Conservation (phyloP, 2,329 filamentous ascomycete species). For the Raffaelea albimanens region DNA sequence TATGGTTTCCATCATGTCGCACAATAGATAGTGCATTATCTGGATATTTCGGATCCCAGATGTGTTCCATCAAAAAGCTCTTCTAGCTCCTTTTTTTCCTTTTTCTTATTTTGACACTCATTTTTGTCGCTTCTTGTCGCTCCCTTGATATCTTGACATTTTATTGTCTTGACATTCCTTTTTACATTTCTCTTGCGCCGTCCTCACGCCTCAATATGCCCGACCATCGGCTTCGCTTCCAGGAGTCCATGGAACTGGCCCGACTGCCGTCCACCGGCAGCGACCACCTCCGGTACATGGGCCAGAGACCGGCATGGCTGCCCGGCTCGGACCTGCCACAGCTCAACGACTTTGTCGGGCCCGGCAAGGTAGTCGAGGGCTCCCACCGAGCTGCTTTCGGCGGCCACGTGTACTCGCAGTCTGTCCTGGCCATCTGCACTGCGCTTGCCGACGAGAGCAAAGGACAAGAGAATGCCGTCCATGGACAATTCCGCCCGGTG, state of each 20-base stretch:
- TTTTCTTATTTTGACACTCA: neutral
- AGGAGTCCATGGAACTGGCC: slow-evolving; percentile 25
- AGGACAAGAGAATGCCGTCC: neutral
- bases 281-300: slow-evolving; percentile 25
- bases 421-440: slow-evolving; percentile 26
- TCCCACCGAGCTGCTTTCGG: slow-evolving; percentile 25
- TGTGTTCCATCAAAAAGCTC: too few relatives aligned
- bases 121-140: neutral
- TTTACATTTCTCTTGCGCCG: neutral
- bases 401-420: slow-evolving; percentile 34
- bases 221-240: slow-evolving; percentile 21
- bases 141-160: neutral
- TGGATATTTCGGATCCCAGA: too few relatives aligned
- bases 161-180: neutral
- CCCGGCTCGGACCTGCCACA: slow-evolving; percentile 20
- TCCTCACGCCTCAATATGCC: neutral
- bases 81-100: too few relatives aligned
- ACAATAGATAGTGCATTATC: too few relatives aligned
- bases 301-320: slow-evolving; percentile 22
- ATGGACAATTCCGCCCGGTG: too few relatives aligned
- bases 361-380: slow-evolving; percentile 5
- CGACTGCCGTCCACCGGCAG: slow-evolving; percentile 17
- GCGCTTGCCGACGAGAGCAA: slow-evolving; percentile 19
- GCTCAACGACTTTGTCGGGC: neutral
- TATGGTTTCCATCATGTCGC: too few relatives aligned